Conservation (phyloP, 768 basidiomycete genomes). For the Phlebiopsis flavidoalba region DNA sequence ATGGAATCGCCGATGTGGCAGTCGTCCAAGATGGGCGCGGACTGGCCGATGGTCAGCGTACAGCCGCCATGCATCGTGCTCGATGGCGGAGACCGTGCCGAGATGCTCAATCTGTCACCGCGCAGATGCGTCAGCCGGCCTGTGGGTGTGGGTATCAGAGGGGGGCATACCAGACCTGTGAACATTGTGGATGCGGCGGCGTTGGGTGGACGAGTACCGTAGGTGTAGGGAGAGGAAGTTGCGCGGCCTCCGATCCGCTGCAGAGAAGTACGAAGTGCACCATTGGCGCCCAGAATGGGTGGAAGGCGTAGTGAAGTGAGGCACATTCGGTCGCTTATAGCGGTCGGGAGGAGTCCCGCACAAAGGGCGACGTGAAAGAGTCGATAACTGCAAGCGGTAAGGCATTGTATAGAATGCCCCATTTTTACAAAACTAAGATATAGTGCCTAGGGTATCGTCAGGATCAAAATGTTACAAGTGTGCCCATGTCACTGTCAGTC, state of each 20-base stretch:
- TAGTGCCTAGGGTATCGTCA: not conserved
- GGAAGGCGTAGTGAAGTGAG: not conserved
- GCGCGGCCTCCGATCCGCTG: not conserved
- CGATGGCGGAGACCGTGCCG: slow-evolving; percentile 64
- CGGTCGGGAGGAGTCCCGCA: not conserved
- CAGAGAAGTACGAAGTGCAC: not conserved
- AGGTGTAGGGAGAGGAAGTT: not conserved
- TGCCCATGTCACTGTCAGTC: not conserved
- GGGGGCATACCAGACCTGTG: slow-evolving; percentile 63
- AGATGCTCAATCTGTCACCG: slow-evolving; percentile 78
- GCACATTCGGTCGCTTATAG: too few relatives aligned
- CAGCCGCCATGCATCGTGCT: slow-evolving; percentile 71
- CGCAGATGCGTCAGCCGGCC: slow-evolving; percentile 10
- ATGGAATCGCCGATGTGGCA: slow-evolving; percentile 95
- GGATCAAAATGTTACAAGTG: not conserved
- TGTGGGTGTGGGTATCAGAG: not conserved
- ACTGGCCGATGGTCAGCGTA: slow-evolving; percentile 70
- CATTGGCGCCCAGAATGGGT: not conserved
- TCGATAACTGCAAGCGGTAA: too few relatives aligned
- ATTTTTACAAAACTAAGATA: not conserved
- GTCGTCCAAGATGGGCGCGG: slow-evolving; percentile 73
- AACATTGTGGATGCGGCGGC: slow-evolving; percentile 78
- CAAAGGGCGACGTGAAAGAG: too few relatives aligned
- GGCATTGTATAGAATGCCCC: too few relatives aligned
- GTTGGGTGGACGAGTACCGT: not conserved